Evolutionary conservation across 2,329 filamentous ascomycete genomes (phyloP), one percentile per base, ranked within the genome.

Genomic region (Seiridium unicorne): DNA sequence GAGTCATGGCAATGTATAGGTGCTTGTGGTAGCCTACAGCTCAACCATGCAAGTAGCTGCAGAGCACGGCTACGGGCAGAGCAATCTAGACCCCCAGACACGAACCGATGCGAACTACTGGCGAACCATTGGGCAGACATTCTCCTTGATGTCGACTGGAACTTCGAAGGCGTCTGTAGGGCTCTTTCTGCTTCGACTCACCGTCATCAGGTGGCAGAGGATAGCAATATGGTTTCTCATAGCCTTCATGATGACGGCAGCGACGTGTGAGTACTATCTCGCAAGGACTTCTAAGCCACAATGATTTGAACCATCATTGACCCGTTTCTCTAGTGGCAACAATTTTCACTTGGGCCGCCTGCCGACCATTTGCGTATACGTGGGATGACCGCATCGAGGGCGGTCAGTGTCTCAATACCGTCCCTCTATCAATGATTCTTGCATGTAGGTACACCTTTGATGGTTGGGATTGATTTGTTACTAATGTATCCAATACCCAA

Each of bases 81-180:
- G 67, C 9, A 66, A 74, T 11, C 34, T 62, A 3, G 61, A 67
- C 26, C 63, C 71, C 1, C 67, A 70, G 6, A 61, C 70, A 5
- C 51, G 66, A 2, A 66, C 68, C 2, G 47, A 64, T 1, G 72
- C 74, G 0, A 65, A 66, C 18, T 65, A 74, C 26, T 69, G 67
- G 63, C 70, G 74, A 59, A 63, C 64, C 11, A 69, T 74, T 4
- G 72, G 72, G 3, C 73, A 76, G 56, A 70, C 70, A 0, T 76
- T 79, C 38, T 72, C 72, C 1, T 65, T 79, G 4, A 53, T 76
- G 1, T 76, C 74, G 10, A 79, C 77, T 69, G 73, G 72, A 4
- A 64, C 73, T 5, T 73, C 76, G 0, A 79, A 79, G 42, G 62
- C 67, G 55, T 77, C 76, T 0, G 64, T 79, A 0, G 76, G 74